Percentiles rank a stretch among this genome's conserved stretches.
These are phyloP conservation scores for Annulohypoxylon moriforme DNA, from an alignment of 495 filamentous ascomycete species.

Conservation along the genomic window DNA sequence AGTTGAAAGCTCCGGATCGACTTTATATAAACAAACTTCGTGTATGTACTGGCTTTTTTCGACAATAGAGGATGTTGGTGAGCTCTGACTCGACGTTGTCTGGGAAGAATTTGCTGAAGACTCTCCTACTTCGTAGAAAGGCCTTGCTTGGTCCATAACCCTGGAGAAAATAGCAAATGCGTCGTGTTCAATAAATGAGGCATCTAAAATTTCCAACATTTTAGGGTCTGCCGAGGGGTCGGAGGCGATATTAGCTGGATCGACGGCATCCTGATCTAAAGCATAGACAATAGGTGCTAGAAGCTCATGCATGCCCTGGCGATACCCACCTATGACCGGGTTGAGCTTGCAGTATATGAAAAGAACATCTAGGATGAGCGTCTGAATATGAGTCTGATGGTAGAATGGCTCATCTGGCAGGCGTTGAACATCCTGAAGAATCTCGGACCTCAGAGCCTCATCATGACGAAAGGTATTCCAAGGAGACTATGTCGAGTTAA, in stretches of 20 bases:
- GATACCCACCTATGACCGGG: slow-evolving; percentile 81
- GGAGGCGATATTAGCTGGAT: slow-evolving; percentile 41
- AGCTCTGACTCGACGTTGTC: slow-evolving; percentile 31
- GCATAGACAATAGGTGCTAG: slow-evolving; percentile 92
- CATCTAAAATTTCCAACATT: slow-evolving; percentile 75
- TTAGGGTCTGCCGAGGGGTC: slow-evolving; percentile 53
- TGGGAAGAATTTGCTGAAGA: slow-evolving; percentile 19
- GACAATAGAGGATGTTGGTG: slow-evolving; percentile 76
- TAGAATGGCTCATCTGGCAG: slow-evolving; percentile 95
- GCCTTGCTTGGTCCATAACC: slow-evolving; percentile 86
- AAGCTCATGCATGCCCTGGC: slow-evolving; percentile 98
- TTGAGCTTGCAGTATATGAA: slow-evolving; percentile 97
- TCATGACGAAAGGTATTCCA: slow-evolving; percentile 88
- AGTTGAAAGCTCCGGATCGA: slow-evolving; percentile 83
- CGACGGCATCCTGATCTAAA: slow-evolving; percentile 81
- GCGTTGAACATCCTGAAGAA: slow-evolving; percentile 93
- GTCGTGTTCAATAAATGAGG: slow-evolving; percentile 85
- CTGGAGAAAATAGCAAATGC: slow-evolving; percentile 85
- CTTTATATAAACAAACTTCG: slow-evolving; percentile 76
- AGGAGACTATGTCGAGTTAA: slow-evolving; percentile 72
- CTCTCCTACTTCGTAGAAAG: slow-evolving; percentile 81
- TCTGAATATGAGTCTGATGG: slow-evolving; percentile 79
- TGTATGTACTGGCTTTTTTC: slow-evolving; percentile 87
- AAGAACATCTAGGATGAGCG: slow-evolving; percentile 84
- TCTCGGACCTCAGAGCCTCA: slow-evolving; percentile 85